Percentiles rank a stretch among this genome's conserved stretches.
phyloP scores from a whole-genome alignment of 116 monocot genomes.

The Cymodocea nodosa region DNA sequence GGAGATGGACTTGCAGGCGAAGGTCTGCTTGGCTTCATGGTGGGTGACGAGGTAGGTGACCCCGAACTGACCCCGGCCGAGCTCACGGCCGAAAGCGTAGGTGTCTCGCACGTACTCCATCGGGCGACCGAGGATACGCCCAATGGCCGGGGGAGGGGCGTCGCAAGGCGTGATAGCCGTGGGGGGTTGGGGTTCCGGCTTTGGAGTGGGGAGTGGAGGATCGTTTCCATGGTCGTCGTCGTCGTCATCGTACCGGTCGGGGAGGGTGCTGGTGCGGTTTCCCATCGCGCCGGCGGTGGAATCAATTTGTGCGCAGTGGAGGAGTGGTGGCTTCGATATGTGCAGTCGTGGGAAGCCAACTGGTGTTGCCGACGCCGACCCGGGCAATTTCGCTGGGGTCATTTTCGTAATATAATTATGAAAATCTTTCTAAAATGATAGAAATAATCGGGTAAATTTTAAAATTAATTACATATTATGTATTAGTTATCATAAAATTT shows the following conservation, averaged over 20 bases:
- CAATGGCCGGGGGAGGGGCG: not conserved
- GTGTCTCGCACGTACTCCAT: slow-evolving; percentile 26
- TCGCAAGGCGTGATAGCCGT: not conserved
- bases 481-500: too few species aligned
- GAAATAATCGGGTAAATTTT: too few species aligned
- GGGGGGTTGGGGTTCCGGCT: not conserved
- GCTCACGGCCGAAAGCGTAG: slow-evolving; percentile 39
- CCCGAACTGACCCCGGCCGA: slow-evolving; percentile 50
- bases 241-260: not conserved
- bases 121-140: slow-evolving; percentile 37
- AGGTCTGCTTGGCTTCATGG: slow-evolving; percentile 11
- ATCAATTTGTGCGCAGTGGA: too few species aligned
- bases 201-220: not conserved
- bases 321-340: too few species aligned
- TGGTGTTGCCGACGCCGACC: too few species aligned
- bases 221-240: too few species aligned
- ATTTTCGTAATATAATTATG: too few species aligned
- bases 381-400: too few species aligned
- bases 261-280: not conserved
- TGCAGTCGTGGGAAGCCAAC: too few species aligned
- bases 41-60: slow-evolving; percentile 38
- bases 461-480: too few species aligned
- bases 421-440: too few species aligned
- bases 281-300: slow-evolving; percentile 2
- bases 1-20: slow-evolving; percentile 55